A percentile compares a stretch with the other conserved stretches of the same genome.
Evolutionary conservation across 176 grass and related monocot species (phyloP).

Genomic region (Alopecurus myosuroides): DNA sequence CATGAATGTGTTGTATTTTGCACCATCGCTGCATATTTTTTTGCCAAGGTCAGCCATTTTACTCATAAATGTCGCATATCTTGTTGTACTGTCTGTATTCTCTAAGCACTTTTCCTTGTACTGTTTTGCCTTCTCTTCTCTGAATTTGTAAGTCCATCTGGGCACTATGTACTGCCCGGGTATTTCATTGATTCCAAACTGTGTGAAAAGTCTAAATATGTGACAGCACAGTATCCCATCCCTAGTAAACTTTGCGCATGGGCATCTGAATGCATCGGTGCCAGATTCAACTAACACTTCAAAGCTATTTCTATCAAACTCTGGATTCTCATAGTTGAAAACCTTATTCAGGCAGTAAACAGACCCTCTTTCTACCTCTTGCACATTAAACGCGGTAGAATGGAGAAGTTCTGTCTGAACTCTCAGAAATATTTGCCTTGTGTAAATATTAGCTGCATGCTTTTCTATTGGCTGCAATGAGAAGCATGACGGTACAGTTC

Average conservation of each 20-base stretch:
- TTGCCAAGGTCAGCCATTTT: neutral
- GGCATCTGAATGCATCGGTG: neutral
- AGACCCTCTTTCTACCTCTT: neutral
- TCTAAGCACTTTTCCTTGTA: neutral
- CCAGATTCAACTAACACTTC: constrained; percentile 18
- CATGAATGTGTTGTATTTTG: neutral
- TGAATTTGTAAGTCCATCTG: constrained; percentile 27
- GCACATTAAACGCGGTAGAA: neutral
- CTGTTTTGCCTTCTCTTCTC: neutral
- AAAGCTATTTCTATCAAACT: neutral
- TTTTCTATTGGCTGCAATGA: constrained; percentile 8
- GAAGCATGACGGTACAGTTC: constrained; percentile 1
- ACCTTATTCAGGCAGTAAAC: neutral
- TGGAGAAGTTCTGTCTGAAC: constrained; percentile 19
- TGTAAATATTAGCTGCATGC: constrained; percentile 23
- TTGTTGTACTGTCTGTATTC: neutral
- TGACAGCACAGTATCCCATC: constrained; percentile 34
- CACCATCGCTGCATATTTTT: neutral
- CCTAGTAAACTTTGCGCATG: constrained; percentile 26
- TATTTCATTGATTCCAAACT: constrained; percentile 18
- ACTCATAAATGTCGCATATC: constrained; percentile 3
- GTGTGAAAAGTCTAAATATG: constrained; percentile 28
- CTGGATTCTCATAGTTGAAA: neutral
- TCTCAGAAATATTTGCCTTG: constrained; percentile 11
- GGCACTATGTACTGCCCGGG: constrained; percentile 23